Base-by-base conservation (phyloP, 1,284 basidiomycete genomes). In the Rhodotorula sp. region DNA sequence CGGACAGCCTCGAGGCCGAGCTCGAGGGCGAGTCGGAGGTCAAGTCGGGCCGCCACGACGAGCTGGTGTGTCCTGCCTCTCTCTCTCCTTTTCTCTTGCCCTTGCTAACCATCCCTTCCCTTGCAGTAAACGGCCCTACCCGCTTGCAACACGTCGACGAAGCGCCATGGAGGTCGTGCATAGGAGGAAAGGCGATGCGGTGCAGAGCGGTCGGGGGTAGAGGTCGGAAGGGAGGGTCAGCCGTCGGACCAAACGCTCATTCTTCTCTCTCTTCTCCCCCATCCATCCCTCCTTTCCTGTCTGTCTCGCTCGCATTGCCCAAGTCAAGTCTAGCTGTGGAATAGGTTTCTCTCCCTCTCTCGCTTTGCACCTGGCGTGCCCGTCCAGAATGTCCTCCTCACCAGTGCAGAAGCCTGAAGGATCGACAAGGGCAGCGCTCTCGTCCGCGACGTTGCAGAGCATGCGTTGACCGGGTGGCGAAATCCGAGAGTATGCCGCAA, bases 1-100 rank as follows among this genome's bases (percentile, higher is more conserved):
- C 69, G 27, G 74, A 76, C 37, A 67, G 67, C n/a, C 51, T 56
- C 60, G 67, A 69, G 57, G 57, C 59, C 0, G 69, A 72, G 51
- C 53, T 69, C 36, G 79, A 80, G 64, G 78, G 66, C 27, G 76
- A 74, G 51, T 64, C 65, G n/a, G 71, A 61, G 44, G 72, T 76
- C 61, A 64, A 69, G 65, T 61, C 62, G n/a, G 61, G 37, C 36
- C 37, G 61, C 25, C 76, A 73, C 73, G 76, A 76, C 61, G 75
- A 78, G 64, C 71, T 78, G 9, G 63, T 64, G 44, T 44, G 63
- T 57, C 60, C 10, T 12, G 27, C 9, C 36, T 62, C n/a, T n/a
- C 44, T 36, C 37, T 51, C 46, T 44, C 15, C 7, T 19, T 13
- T 13, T 32, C 22, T 2, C 1, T 44, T n/a, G n/a, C n/a, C n/a